Percentiles rank a stretch among this genome's conserved stretches.
Conservation (phyloP, 2,329 filamentous ascomycete species). For the Ophiosphaerella narmari region DNA sequence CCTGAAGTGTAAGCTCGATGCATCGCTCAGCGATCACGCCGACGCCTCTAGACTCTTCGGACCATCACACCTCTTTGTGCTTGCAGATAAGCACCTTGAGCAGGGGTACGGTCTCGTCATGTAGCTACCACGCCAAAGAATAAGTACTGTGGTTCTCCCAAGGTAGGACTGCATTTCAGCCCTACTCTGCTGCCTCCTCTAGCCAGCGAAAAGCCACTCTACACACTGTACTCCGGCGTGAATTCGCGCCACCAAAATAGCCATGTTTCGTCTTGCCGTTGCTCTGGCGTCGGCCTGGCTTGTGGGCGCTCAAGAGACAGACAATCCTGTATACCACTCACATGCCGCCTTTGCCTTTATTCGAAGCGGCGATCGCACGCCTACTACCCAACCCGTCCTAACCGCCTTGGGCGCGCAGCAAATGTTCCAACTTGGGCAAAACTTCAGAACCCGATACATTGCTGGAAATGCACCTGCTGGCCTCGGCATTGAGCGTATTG, state of each 20-base stretch:
- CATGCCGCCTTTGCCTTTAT: constrained; percentile 60
- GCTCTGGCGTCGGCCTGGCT: constrained; percentile 33
- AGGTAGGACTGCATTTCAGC: constrained; percentile 7
- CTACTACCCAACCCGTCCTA: constrained; percentile 46
- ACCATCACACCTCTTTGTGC: constrained; percentile 6
- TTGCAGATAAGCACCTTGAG: constrained; percentile 3
- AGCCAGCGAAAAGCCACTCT: constrained; percentile 4
- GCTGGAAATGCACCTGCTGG: constrained; percentile 16
- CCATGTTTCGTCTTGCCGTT: constrained; percentile 34
- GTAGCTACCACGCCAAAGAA: constrained; percentile 1
- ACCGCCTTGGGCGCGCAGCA: constrained; percentile 62
- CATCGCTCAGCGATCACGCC: not conserved
- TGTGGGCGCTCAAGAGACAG: constrained; percentile 21
- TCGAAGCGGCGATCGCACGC: constrained; percentile 60
- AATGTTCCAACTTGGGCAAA: constrained; percentile 55
- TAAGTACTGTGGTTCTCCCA: constrained; percentile 17
- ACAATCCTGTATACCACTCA: constrained; percentile 36
- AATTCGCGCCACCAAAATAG: constrained; percentile 9
- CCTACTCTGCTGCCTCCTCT: constrained; percentile 12
- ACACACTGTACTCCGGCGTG: constrained; percentile 3
- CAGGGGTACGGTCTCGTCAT: no score
- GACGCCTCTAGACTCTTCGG: not conserved
- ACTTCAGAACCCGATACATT: constrained; percentile 60
- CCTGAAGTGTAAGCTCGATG: not conserved
- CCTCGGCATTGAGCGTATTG: constrained; percentile 33